These are phyloP conservation scores for Artomyces pyxidatus DNA, from an alignment of 768 basidiomycete species.

Conservation along the genomic window DNA sequence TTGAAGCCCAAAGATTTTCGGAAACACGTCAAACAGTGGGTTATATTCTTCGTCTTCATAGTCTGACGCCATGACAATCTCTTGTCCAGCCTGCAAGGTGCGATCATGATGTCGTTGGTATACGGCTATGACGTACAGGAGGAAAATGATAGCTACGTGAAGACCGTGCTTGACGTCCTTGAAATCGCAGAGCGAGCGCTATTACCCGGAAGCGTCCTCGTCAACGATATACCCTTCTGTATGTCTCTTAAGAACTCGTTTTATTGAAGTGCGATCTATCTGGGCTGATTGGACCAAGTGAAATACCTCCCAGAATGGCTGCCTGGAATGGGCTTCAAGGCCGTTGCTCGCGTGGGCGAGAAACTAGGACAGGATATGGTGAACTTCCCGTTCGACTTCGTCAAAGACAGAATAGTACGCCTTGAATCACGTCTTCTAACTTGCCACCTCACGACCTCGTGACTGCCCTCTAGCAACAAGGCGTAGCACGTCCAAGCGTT, in stretches of 20 bases:
- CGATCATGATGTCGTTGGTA: conserved; percentile 1
- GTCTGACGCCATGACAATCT: not conserved
- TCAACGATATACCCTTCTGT: not conserved
- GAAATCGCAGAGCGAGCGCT: not conserved
- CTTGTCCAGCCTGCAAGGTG: not conserved
- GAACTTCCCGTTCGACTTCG: not conserved
- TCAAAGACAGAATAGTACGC: not conserved
- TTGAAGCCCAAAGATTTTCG: not conserved
- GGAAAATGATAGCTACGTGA: not conserved
- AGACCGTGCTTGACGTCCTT: not conserved
- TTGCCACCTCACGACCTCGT: not conserved
- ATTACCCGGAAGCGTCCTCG: conserved; percentile 2
- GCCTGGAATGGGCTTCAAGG: not conserved
- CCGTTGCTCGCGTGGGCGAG: not conserved
- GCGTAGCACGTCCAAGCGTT: not conserved
- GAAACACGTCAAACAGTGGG: conserved; percentile 3
- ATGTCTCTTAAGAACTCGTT: not conserved
- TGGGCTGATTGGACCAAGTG: not conserved
- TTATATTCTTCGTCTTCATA: not conserved
- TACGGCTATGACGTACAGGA: conserved; percentile 5
- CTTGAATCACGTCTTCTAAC: not conserved
- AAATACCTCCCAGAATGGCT: not conserved
- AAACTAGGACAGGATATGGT: not conserved
- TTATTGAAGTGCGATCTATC: not conserved
- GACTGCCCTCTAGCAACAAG: not conserved